phyloP scores from a whole-genome alignment of 2,329 filamentous ascomycete species.

The Trichoderma guizhouense region DNA sequence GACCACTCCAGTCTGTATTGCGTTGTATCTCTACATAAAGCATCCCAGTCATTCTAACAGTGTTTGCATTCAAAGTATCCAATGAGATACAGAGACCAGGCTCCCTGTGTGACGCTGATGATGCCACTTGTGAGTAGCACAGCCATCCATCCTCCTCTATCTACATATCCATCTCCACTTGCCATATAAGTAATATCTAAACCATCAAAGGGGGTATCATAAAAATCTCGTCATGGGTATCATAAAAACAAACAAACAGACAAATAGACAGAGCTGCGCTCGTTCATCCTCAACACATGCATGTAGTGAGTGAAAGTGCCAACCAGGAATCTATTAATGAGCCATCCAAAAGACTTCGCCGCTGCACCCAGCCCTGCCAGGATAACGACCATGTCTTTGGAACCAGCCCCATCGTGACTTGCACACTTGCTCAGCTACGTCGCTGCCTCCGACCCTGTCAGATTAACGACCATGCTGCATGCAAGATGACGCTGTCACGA shows the following conservation, averaged over 20 bases:
- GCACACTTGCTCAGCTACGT: neutral
- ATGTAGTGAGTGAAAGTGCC: neutral
- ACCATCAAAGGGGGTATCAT: neutral
- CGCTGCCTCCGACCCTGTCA: constrained; percentile 2
- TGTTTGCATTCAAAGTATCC: neutral
- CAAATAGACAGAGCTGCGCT: neutral
- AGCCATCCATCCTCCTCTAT: neutral
- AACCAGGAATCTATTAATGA: neutral
- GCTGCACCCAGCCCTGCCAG: constrained; percentile 4
- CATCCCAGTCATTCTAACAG: too few species aligned
- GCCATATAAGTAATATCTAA: neutral
- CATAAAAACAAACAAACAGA: neutral
- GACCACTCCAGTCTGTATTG: too few species aligned
- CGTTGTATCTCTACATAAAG: too few species aligned
- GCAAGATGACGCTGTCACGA: neutral
- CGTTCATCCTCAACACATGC: neutral
- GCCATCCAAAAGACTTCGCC: neutral
- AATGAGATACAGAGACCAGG: neutral
- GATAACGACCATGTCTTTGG: neutral
- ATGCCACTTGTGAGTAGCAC: neutral
- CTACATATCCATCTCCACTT: neutral
- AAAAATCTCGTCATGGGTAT: neutral
- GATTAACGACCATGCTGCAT: constrained; percentile 1
- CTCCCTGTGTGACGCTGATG: neutral
- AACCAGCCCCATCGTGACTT: neutral